Percentiles rank a stretch among this genome's conserved stretches.
phyloP scores from a whole-genome alignment of 805 yeast genomes.

The Yarrowia sp. region DNA sequence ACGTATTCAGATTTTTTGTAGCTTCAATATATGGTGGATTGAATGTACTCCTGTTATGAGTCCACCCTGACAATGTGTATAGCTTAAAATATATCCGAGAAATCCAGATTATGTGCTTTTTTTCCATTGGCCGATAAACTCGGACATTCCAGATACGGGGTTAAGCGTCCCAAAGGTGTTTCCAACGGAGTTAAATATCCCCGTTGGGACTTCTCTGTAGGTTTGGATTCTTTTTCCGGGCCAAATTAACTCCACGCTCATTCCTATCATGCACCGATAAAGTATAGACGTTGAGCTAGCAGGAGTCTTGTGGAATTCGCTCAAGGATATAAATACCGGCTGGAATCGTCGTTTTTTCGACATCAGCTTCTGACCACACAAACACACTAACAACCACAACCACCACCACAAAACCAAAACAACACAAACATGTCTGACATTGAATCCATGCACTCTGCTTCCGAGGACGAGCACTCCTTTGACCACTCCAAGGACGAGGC shows the following conservation, averaged over 20 bases:
- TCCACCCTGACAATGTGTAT: too few species aligned
- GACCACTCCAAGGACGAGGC: background rate
- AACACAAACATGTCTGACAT: slow-evolving; percentile 1
- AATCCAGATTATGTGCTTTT: too few species aligned
- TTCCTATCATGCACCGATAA: slow-evolving; percentile 23
- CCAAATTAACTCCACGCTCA: background rate
- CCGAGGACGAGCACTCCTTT: slow-evolving; percentile 4
- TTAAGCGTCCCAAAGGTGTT: background rate
- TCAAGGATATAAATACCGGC: background rate
- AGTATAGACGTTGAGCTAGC: slow-evolving; percentile 14
- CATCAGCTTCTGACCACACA: background rate
- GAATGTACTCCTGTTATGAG: too few species aligned
- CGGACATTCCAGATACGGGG: background rate
- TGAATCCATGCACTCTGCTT: slow-evolving; percentile 17
- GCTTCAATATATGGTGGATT: too few species aligned
- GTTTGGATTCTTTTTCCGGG: too few species aligned
- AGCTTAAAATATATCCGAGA: too few species aligned
- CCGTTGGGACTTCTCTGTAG: background rate
- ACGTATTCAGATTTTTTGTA: too few species aligned
- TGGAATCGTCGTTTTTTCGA: background rate
- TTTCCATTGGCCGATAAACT: background rate
- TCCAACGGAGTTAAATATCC: background rate
- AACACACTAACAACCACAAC: background rate
- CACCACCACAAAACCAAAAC: background rate
- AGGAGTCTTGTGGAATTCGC: background rate